Conservation (phyloP, 2,329 filamentous ascomycete species). For the Epicoccum sorghinum region DNA sequence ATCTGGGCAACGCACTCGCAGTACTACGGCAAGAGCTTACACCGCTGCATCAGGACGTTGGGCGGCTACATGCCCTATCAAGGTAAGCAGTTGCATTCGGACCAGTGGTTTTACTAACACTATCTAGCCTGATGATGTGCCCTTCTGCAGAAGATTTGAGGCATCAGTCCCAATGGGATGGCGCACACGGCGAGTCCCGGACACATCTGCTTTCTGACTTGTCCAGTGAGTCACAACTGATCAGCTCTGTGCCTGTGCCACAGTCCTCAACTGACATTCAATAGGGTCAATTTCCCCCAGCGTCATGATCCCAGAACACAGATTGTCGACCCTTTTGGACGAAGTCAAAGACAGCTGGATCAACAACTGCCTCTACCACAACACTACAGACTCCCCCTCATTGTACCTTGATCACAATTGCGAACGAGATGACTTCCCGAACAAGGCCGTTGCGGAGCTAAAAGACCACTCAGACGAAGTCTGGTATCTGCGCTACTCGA, state of each 20-base stretch:
- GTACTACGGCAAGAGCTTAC: constrained; percentile 90
- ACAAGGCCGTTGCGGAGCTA: constrained; percentile 72
- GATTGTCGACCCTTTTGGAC: constrained; percentile 79
- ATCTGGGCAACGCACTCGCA: constrained; percentile 74
- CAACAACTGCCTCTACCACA: constrained; percentile 85
- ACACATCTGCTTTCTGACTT: constrained; percentile 77
- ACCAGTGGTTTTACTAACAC: constrained; percentile 23
- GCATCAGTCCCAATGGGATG: constrained; percentile 82
- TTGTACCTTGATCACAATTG: constrained; percentile 90
- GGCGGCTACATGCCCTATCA: constrained; percentile 80
- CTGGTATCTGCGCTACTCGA: constrained; percentile 90
- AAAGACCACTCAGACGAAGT: constrained; percentile 79
- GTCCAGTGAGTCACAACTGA: constrained; percentile 67
- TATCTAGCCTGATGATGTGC: constrained; percentile 81
- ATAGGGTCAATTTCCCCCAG: constrained; percentile 89
- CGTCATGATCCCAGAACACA: constrained; percentile 94
- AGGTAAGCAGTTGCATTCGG: constrained; percentile 55
- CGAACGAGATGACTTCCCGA: constrained; percentile 79
- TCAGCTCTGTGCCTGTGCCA: background rate
- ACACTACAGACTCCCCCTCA: constrained; percentile 76
- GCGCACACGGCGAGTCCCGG: constrained; percentile 75
- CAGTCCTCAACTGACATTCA: constrained; percentile 20
- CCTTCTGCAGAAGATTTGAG: constrained; percentile 77
- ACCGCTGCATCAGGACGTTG: constrained; percentile 79
- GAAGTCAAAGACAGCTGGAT: constrained; percentile 87